phyloP scores from a whole-genome alignment of 106 monocot species.

The Triglochin maritima region DNA sequence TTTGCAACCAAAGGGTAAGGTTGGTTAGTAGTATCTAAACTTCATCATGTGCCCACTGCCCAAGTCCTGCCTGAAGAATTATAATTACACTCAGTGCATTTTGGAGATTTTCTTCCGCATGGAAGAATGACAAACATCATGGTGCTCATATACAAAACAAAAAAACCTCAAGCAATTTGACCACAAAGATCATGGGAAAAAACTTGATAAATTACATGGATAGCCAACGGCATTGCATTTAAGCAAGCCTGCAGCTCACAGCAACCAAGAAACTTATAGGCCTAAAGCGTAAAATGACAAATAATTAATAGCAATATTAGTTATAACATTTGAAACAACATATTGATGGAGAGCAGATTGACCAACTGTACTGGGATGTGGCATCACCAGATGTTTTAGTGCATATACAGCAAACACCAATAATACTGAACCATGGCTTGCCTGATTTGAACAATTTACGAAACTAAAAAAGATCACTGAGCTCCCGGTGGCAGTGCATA shows the following conservation, averaged over 20 bases:
- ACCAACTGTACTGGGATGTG: not conserved
- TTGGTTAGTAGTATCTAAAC: too few species aligned
- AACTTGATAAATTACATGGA: too few species aligned
- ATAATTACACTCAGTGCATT: not conserved
- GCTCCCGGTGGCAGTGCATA: slow-evolving; percentile 8
- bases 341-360: not conserved
- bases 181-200: too few species aligned
- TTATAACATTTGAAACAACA: not conserved
- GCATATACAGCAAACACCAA: not conserved
- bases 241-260: too few species aligned
- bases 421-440: slow-evolving; percentile 15
- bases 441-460: slow-evolving; percentile 3
- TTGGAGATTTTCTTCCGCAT: too few species aligned
- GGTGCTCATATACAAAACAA: too few species aligned
- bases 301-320: not conserved
- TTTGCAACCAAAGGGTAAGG: not conserved
- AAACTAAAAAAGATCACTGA: slow-evolving; percentile 14
- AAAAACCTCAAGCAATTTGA: too few species aligned
- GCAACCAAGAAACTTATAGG: not conserved
- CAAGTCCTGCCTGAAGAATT: too few species aligned
- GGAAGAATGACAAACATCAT: too few species aligned
- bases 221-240: too few species aligned
- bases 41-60: too few species aligned
- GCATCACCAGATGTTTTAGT: not conserved
- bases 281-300: not conserved